These are phyloP conservation scores for Eucalyptus marginata DNA, from an alignment of 345 rosid genomes.

Conservation along the genomic window DNA sequence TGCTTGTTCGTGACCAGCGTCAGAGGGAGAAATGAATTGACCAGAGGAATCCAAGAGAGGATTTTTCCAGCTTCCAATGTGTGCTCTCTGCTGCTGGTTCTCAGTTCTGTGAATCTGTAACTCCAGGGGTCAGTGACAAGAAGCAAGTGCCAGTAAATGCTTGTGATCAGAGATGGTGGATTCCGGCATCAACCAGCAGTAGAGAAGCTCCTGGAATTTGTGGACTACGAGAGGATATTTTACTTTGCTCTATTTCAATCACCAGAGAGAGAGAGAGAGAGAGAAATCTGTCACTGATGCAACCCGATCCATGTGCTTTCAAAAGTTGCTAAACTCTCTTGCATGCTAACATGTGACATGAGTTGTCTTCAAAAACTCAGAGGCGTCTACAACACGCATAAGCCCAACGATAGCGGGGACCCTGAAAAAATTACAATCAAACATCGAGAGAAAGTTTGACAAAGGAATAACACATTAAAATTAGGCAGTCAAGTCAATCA, in stretches of 20 bases:
- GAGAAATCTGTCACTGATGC: too few relatives aligned
- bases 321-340: too few relatives aligned
- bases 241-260: too few relatives aligned
- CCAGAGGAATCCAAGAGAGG: neutral
- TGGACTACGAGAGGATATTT: neutral
- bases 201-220: neutral
- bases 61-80: neutral
- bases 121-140: neutral
- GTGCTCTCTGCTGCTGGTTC: neutral
- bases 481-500: too few relatives aligned
- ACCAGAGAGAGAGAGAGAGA: too few relatives aligned
- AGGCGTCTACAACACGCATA: too few relatives aligned
- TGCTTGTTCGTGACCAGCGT: neutral
- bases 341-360: too few relatives aligned
- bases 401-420: fast-evolving
- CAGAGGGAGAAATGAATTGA: neutral
- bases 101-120: neutral
- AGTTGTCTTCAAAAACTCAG: too few relatives aligned
- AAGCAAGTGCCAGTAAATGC: neutral
- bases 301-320: too few relatives aligned
- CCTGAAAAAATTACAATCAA: too few relatives aligned
- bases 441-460: too few relatives aligned
- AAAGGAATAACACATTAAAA: too few relatives aligned
- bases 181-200: fast-evolving
- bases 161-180: neutral